Evolutionary conservation across 805 yeast species (phyloP).

Genomic region (Starmerella ratchasimensis): DNA sequence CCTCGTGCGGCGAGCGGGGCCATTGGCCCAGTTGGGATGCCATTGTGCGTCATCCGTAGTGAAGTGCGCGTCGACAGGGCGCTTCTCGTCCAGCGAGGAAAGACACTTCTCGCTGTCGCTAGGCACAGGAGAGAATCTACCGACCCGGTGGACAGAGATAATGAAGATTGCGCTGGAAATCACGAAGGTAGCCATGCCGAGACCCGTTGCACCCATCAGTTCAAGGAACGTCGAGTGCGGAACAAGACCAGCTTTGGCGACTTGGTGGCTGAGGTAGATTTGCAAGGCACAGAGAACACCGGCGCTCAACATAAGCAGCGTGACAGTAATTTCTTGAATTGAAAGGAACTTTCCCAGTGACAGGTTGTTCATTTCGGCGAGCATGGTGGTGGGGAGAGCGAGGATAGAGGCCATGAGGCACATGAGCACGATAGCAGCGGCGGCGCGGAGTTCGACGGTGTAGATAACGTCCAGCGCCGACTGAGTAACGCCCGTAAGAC

Average conservation of each 20-base stretch:
- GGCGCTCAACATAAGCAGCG: neutral
- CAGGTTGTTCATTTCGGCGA: neutral
- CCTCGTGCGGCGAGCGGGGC: no score
- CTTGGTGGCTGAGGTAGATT: neutral
- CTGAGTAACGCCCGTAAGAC: slow-evolving; percentile 1
- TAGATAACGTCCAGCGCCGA: neutral
- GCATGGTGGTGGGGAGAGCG: neutral
- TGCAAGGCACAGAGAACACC: slow-evolving; percentile 1
- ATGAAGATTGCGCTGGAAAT: neutral
- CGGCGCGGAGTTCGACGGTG: neutral
- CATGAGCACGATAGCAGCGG: neutral
- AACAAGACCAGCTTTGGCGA: neutral
- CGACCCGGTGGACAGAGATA: neutral
- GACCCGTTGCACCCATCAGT: neutral
- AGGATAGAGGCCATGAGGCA: slow-evolving; percentile 1
- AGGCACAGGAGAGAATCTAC: neutral
- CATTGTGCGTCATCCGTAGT: no score
- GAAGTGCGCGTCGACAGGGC: no score
- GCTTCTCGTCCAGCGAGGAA: no score
- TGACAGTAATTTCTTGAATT: neutral
- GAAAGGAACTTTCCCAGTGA: neutral
- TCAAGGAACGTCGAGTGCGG: neutral
- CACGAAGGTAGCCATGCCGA: neutral
- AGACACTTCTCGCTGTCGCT: no score
- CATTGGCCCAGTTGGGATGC: no score